These are phyloP conservation scores for Talaromyces sp. DNA, from an alignment of 2,329 filamentous ascomycete species.

Conservation along the genomic window DNA sequence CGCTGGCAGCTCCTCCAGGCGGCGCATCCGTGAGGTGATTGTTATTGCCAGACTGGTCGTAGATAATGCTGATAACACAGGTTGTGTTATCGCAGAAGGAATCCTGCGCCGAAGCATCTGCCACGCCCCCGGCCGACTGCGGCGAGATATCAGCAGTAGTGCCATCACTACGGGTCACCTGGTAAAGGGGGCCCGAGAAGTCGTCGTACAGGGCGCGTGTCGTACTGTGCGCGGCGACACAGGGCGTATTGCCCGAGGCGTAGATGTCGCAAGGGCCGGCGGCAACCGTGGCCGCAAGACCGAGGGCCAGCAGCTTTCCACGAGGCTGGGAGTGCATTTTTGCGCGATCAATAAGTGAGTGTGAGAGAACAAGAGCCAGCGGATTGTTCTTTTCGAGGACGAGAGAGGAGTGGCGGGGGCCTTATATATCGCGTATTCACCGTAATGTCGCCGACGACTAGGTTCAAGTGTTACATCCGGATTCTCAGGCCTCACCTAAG, in stretches of 20 bases:
- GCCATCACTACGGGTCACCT: constrained; percentile 5
- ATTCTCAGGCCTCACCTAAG: no score
- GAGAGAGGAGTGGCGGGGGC: no score
- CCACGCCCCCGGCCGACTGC: constrained; percentile 3
- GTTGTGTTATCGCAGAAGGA: constrained; percentile 7
- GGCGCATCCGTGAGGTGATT: constrained; percentile 6
- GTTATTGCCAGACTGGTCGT: constrained; percentile 4
- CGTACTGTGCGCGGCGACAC: constrained; percentile 9
- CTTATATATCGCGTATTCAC: no score
- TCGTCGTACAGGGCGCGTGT: constrained; percentile 7
- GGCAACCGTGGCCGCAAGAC: not conserved
- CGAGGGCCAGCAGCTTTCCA: not conserved
- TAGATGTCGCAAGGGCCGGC: constrained; percentile 10
- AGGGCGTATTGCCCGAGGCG: constrained; percentile 4
- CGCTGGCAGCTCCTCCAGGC: constrained; percentile 5
- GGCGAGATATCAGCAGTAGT: constrained; percentile 4
- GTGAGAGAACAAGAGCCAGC: no score
- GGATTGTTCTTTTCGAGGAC: no score
- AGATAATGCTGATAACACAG: constrained; percentile 7
- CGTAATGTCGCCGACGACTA: no score
- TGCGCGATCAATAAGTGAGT: no score
- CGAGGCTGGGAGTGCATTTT: not conserved
- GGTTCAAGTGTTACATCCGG: no score
- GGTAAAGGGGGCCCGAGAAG: constrained; percentile 5
- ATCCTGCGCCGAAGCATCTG: constrained; percentile 5